These are phyloP conservation scores for Pseudotsuga menziesii DNA, from an alignment of 75 land plant genomes.

Conservation along the genomic window DNA sequence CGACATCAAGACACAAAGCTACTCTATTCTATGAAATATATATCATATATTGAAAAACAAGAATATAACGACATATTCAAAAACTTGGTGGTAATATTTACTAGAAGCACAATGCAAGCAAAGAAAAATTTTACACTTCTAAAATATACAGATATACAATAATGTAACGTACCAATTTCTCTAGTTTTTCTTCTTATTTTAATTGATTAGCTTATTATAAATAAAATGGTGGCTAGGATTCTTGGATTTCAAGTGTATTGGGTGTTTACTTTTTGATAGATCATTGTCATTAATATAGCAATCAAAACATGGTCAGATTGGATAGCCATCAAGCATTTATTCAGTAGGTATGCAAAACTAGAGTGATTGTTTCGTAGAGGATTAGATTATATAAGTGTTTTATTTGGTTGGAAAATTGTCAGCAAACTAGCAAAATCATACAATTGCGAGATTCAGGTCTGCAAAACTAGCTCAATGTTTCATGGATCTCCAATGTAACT, in stretches of 20 bases:
- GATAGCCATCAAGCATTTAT: not conserved
- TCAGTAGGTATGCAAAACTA: not conserved
- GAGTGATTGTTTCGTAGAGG: not conserved
- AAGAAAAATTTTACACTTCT: too few species aligned
- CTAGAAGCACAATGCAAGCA: too few species aligned
- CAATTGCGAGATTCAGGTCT: not conserved
- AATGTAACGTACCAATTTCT: too few species aligned
- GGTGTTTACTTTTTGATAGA: too few species aligned
- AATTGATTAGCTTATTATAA: not conserved
- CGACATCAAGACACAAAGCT: constrained; percentile 53
- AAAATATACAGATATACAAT: too few species aligned
- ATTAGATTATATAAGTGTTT: too few species aligned
- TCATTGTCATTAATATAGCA: not conserved
- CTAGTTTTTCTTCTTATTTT: not conserved
- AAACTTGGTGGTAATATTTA: too few species aligned
- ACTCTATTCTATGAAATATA: constrained; percentile 10
- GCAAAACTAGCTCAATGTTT: not conserved
- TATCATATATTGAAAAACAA: too few species aligned
- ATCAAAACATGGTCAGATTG: not conserved
- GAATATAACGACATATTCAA: too few species aligned
- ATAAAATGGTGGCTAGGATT: not conserved
- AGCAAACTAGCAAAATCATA: not conserved
- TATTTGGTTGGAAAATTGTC: too few species aligned
- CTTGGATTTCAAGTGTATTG: not conserved
- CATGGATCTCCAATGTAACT: not conserved